Percentiles rank a stretch among this genome's conserved stretches.
phyloP scores from a whole-genome alignment of 2,329 filamentous ascomycete genomes.

The Fusarium phyllophilum region DNA sequence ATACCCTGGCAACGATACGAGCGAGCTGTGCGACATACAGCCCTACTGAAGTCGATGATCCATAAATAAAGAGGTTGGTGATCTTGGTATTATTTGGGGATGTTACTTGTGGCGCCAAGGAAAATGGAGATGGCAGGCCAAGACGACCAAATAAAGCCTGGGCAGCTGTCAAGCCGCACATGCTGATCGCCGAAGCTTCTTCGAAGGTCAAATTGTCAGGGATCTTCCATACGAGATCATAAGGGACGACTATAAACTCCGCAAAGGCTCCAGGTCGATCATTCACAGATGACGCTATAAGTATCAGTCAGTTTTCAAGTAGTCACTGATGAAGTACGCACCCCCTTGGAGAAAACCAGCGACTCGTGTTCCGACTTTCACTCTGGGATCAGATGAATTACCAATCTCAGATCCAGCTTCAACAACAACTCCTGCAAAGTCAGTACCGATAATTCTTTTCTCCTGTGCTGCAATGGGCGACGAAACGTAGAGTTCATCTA shows the following conservation, averaged over 20 bases:
- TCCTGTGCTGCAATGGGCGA: slow-evolving; percentile 47
- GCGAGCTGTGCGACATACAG: slow-evolving; percentile 49
- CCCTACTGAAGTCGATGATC: slow-evolving; percentile 49
- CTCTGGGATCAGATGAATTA: slow-evolving; percentile 17
- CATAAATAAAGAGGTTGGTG: slow-evolving; percentile 46
- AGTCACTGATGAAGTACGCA: background rate
- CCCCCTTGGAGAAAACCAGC: slow-evolving; percentile 56
- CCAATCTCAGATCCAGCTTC: slow-evolving; percentile 24
- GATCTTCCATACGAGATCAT: slow-evolving; percentile 53
- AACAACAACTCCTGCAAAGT: slow-evolving; percentile 52
- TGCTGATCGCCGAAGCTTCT: slow-evolving; percentile 52
- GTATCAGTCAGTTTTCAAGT: accelerated
- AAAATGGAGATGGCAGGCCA: slow-evolving; percentile 34
- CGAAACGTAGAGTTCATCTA: slow-evolving; percentile 48
- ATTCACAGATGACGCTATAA: slow-evolving; percentile 51
- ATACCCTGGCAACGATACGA: background rate
- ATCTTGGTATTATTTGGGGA: background rate
- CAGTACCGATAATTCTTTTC: slow-evolving; percentile 51
- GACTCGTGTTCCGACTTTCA: slow-evolving; percentile 47
- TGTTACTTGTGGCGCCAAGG: accelerated
- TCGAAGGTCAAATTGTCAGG: slow-evolving; percentile 48
- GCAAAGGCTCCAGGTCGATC: slow-evolving; percentile 57
- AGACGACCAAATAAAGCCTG: slow-evolving; percentile 54
- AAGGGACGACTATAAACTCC: slow-evolving; percentile 50
- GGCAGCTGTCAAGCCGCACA: slow-evolving; percentile 56